These are phyloP conservation scores for Vicia faba DNA, from an alignment of 306 rosid species.

Conservation along the genomic window DNA sequence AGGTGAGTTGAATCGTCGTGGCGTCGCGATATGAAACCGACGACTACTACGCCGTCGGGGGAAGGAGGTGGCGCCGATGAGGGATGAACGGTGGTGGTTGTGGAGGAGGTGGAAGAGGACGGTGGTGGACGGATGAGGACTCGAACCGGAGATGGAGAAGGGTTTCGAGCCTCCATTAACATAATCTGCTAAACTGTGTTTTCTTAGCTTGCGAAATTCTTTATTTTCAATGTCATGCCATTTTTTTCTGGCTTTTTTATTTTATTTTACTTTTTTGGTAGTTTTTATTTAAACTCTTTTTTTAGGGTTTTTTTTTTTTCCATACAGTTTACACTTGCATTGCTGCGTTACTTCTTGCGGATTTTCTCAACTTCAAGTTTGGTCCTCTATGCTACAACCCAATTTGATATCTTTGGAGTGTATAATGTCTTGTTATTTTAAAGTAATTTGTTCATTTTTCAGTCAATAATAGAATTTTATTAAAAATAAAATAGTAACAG, in stretches of 20 bases:
- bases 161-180: conserved; percentile 54
- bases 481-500: too few relatives aligned
- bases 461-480: too few relatives aligned
- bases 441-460: too few relatives aligned
- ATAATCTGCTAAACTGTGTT: conserved; percentile 2
- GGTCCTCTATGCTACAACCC: too few relatives aligned
- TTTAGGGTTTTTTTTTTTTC: too few relatives aligned
- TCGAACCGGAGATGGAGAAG: conserved; percentile 53
- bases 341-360: conserved; percentile 13
- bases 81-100: conserved; percentile 42
- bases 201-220: conserved; percentile 15
- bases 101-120: conserved; percentile 26
- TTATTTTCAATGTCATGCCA: conserved; percentile 8
- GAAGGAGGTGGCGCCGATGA: conserved; percentile 43
- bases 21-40: conserved; percentile 69
- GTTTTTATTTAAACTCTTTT: neutral
- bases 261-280: neutral
- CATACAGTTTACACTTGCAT: neutral
- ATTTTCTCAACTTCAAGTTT: too few relatives aligned
- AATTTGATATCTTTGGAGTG: too few relatives aligned
- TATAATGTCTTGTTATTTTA: too few relatives aligned
- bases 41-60: conserved; percentile 72
- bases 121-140: conserved; percentile 73
- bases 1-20: conserved; percentile 62
- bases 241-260: neutral